Evolutionary conservation across 139 green algal genomes (phyloP).

Genomic region (Closterium sp.): DNA sequence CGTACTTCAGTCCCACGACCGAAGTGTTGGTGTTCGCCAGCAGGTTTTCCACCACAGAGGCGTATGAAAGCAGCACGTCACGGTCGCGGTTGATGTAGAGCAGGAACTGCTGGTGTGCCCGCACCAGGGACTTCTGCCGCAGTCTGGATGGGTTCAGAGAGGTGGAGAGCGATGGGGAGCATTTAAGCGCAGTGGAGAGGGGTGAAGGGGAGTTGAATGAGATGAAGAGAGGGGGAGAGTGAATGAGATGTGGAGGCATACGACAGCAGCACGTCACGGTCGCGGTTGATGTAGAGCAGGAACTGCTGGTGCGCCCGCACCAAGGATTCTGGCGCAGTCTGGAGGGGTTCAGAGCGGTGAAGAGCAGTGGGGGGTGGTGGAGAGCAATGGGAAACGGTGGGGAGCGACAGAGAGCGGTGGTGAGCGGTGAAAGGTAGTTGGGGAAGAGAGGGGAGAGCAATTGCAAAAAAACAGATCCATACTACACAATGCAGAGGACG

Average conservation of each 20-base stretch:
- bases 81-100: background rate
- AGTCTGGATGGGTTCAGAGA: background rate
- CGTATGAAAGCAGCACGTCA: background rate
- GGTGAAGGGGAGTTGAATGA: background rate
- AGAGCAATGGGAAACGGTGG: too few relatives aligned
- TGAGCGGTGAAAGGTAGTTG: too few relatives aligned
- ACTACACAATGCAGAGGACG: too few relatives aligned
- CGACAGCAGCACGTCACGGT: too few relatives aligned
- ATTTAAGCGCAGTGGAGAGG: background rate
- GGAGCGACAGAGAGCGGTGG: too few relatives aligned
- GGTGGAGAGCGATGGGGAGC: too few relatives aligned
- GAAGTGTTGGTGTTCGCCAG: background rate
- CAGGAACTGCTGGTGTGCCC: background rate
- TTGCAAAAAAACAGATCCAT: too few relatives aligned
- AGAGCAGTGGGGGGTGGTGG: too few relatives aligned
- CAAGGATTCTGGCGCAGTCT: background rate
- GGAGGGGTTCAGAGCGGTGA: too few relatives aligned
- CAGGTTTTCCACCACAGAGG: conserved; percentile 1
- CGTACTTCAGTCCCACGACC: background rate
- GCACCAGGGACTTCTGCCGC: background rate
- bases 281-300: background rate
- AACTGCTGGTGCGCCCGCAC: background rate
- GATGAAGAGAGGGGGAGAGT: too few relatives aligned
- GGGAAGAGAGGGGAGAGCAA: too few relatives aligned
- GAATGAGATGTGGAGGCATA: too few relatives aligned